Base-by-base conservation (phyloP, 208 protist species). In the Zelonia costaricensis region DNA sequence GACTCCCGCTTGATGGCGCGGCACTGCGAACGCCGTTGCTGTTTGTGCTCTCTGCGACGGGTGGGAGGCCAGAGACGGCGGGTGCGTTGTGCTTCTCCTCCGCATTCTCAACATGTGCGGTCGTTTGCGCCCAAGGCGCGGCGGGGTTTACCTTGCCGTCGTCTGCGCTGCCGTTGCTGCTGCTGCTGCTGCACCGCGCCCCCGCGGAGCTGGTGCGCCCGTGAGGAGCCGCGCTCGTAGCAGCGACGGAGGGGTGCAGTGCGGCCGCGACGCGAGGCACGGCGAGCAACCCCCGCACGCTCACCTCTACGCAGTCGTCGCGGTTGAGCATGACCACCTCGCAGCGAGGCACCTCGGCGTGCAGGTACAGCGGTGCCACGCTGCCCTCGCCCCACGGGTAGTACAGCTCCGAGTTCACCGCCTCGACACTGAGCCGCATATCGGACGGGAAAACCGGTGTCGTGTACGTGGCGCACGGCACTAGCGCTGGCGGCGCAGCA, bases 371-470 rank as follows among this genome's bases (percentile, higher is more conserved):
- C 27, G 76, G 73, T 20, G 73, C 76, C 15, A 76, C 56, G 38
- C 65, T 69, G 10, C 67, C 76, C 12, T 82, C 76, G n/a, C 78
- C 70, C 69, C 66, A 80, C 13, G 71, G 52, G 62, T 85, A 88
- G 65, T 80, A 85, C 39, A 85, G 58, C 52, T 80, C 75, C 3
- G 68, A 74, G 9, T 71, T 39, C 8, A 36, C 42, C 1, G 75
- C 43, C 16, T 65, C 54, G 28, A 88, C 48, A 40, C 47, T 27
- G 38, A 88, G 60, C 31, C 33, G 40, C 22, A 88, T 39, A 31
- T 88, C 78, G 22, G 64, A 69, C 12, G 82, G 82, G 53, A 87
- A 82, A 4, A 74, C 56, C 18, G 76, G 66, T 3, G 62, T 55
- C 30, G 80, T 74, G 67, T 87, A 87, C 4, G 53, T 49, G 16